These are phyloP conservation scores for Phytophthora pisi DNA, from an alignment of 352 stramenopile genomes.

Conservation along the genomic window DNA sequence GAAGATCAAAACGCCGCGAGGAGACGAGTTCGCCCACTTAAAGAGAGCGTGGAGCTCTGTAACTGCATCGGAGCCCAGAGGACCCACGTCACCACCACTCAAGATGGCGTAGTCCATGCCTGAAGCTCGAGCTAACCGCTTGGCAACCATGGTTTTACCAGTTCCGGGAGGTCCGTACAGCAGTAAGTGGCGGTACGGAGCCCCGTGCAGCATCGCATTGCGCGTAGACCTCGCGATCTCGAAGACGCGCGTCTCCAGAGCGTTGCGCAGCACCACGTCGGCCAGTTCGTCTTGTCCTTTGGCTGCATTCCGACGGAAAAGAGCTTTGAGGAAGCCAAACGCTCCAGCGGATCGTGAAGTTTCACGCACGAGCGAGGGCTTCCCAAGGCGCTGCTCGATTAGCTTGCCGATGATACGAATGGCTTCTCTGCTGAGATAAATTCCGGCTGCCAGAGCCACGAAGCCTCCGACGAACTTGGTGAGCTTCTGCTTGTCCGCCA, in stretches of 20 bases:
- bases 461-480: slow-evolving; percentile 63
- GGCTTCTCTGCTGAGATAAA: slow-evolving; percentile 36
- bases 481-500: slow-evolving; percentile 68
- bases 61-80: slow-evolving; percentile 74
- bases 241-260: slow-evolving; percentile 65
- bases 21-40: slow-evolving; percentile 77
- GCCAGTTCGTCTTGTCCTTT: slow-evolving; percentile 52
- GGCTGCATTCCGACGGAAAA: slow-evolving; percentile 28
- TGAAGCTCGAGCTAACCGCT: slow-evolving; percentile 65
- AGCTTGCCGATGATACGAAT: slow-evolving; percentile 45
- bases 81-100: slow-evolving; percentile 84
- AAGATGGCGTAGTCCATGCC: slow-evolving; percentile 88
- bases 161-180: slow-evolving; percentile 86
- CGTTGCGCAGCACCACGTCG: slow-evolving; percentile 62
- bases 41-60: slow-evolving; percentile 86
- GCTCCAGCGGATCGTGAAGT: slow-evolving; percentile 61
- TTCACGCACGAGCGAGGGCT: slow-evolving; percentile 42
- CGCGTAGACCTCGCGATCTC: slow-evolving; percentile 43
- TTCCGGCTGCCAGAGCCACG: slow-evolving; percentile 56
- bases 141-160: slow-evolving; percentile 91
- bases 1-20: slow-evolving; percentile 83
- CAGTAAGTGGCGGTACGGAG: slow-evolving; percentile 83
- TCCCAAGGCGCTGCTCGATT: no score
- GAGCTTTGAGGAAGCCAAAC: slow-evolving; percentile 42
- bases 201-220: slow-evolving; percentile 64